Percentiles rank a stretch among this genome's conserved stretches.
Conservation (phyloP, 2,329 filamentous ascomycete genomes). For the Calonectria pauciramosa region DNA sequence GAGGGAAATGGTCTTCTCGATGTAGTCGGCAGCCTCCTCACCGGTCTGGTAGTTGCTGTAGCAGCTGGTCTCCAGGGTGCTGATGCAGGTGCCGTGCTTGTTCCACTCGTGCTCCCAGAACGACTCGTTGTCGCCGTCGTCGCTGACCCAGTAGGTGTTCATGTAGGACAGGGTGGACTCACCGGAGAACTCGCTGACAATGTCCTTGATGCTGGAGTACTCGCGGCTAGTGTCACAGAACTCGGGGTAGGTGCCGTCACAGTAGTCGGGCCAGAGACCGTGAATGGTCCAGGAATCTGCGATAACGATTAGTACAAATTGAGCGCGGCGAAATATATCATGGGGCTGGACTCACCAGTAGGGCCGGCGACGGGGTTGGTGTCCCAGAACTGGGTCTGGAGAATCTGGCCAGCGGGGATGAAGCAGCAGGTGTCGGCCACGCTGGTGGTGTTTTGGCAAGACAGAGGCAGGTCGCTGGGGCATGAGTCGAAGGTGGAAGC, state of each 20-base stretch:
- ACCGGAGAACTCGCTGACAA: conserved; percentile 68
- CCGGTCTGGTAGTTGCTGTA: conserved; percentile 73
- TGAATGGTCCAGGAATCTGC: conserved; percentile 81
- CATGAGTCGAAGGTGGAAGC: conserved; percentile 33
- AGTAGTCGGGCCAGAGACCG: conserved; percentile 77
- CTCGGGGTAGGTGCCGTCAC: conserved; percentile 78
- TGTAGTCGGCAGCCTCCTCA: conserved; percentile 78
- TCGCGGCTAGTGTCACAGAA: conserved; percentile 74
- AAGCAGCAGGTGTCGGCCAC: conserved; percentile 80
- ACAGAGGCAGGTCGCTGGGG: conserved; percentile 37
- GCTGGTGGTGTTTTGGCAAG: conserved; percentile 72
- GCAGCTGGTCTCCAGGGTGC: conserved; percentile 76
- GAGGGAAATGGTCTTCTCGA: conserved; percentile 73
- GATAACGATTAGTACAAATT: conserved; percentile 25
- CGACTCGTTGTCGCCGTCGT: conserved; percentile 71
- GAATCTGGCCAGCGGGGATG: conserved; percentile 77
- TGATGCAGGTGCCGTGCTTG: conserved; percentile 83
- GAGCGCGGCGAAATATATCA: rapidly evolving
- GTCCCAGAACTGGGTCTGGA: conserved; percentile 86
- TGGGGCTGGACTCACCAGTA: conserved; percentile 24
- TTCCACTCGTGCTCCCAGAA: conserved; percentile 84
- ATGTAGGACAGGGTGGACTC: conserved; percentile 74
- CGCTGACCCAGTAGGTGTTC: conserved; percentile 80
- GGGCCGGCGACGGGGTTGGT: conserved; percentile 75
- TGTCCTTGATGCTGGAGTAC: conserved; percentile 76